Evolutionary conservation across 257 asterid genomes (phyloP), one percentile per base, ranked within the genome.

Genomic region (Plantago ovata): DNA sequence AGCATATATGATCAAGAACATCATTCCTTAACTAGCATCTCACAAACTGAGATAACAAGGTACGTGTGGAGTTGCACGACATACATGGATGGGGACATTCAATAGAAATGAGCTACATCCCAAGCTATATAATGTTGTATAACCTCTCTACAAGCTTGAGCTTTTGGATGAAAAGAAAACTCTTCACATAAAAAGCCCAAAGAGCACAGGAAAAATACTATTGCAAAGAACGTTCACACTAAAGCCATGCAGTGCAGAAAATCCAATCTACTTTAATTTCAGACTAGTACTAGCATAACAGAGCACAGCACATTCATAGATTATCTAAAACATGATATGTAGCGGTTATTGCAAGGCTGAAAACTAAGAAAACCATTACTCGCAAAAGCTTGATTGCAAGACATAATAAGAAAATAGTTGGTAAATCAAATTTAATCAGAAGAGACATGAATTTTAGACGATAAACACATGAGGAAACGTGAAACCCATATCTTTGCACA

Each of bases 291-390:
- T n/a, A n/a, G n/a, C n/a, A n/a, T n/a, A n/a, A n/a, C n/a, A 41
- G 43, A 48, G 40, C 19, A 45, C 36, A 33, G 41, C 13, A 15
- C 41, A 52, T 44, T 58, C 68, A 66, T 13, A 56, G 46, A 58
- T 41, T 45, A 3, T 28, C 36, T 33, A 40, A 67, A 38, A 42
- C 56, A 58, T 19, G 39, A 42, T 11, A 58, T 45, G 13, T 57
- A 39, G 44, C 15, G 40, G 61, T 13, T 7, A 9, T n/a, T 18
- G 10, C 38, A 47, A 65, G 33, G 49, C 21, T 40, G 58, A 46
- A 22, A 1, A 52, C 6, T n/a, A 46, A 32, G 53, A 51, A 59
- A n/a, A 45, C 43, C 46, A 32, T 61, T 38, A 46, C 32, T 38
- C 33, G 21, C 48, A 53, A 41, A 42, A 53, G 18, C 58, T n/a